Percentiles rank a stretch among this genome's conserved stretches.
phyloP scores from a whole-genome alignment of 2,329 filamentous ascomycete species.

The Botrytis aclada region DNA sequence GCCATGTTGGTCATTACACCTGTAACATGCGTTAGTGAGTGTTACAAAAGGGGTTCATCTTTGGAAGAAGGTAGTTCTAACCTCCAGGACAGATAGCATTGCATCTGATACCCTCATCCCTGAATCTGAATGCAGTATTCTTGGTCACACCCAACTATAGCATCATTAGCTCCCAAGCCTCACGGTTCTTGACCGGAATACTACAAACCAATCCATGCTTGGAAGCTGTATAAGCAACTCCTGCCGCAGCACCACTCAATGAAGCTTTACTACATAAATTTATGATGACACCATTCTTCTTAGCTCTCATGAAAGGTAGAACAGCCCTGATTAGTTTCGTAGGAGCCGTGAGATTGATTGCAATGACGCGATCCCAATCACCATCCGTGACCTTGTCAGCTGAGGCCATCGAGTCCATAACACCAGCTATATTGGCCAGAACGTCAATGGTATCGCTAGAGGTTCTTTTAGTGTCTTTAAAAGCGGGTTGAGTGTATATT shows the following conservation, averaged over 20 bases:
- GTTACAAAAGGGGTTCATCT: not conserved
- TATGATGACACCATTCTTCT: constrained; percentile 42
- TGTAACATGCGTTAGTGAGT: not conserved
- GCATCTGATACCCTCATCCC: constrained; percentile 45
- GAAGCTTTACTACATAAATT: constrained; percentile 43
- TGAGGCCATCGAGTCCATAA: constrained; percentile 44
- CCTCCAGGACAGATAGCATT: constrained; percentile 45
- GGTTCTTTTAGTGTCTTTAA: not conserved
- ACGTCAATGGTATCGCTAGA: constrained; percentile 40
- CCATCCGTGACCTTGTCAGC: constrained; percentile 42
- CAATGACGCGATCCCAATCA: constrained; percentile 43
- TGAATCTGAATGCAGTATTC: constrained; percentile 47
- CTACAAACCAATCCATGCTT: constrained; percentile 42
- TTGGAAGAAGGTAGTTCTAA: constrained; percentile 19
- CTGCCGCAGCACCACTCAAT: constrained; percentile 41
- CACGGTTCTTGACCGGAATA: not conserved
- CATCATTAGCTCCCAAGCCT: not conserved
- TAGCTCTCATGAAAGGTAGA: constrained; percentile 42
- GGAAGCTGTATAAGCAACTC: constrained; percentile 46
- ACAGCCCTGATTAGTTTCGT: constrained; percentile 46
- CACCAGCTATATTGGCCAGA: constrained; percentile 46
- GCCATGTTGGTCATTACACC: not conserved
- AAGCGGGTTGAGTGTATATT: not conserved
- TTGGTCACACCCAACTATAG: constrained; percentile 45
- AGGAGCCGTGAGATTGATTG: constrained; percentile 45